phyloP scores from a whole-genome alignment of 1,139 yeast species.

The Wickerhamomyces sp. region DNA sequence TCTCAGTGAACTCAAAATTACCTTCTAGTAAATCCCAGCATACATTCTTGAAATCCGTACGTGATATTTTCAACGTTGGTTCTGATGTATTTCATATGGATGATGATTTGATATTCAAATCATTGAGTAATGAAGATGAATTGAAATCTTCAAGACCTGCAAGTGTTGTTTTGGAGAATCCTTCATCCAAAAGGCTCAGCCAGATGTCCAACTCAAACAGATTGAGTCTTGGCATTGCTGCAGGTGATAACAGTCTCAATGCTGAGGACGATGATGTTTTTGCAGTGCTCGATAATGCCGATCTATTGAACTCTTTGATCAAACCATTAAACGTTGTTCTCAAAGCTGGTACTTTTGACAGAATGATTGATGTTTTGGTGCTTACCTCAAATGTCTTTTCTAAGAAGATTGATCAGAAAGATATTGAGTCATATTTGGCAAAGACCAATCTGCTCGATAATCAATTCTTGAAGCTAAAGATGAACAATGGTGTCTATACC shows the following conservation, averaged over 20 bases:
- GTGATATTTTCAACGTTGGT: constrained; percentile 58
- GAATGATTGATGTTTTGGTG: constrained; percentile 57
- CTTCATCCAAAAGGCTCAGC: constrained; percentile 34
- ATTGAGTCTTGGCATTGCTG: constrained; percentile 6
- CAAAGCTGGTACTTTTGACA: constrained; percentile 57
- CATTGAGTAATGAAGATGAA: constrained; percentile 33
- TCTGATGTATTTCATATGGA: constrained; percentile 48
- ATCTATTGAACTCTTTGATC: constrained; percentile 28
- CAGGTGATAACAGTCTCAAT: constrained; percentile 1
- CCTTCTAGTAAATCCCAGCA: constrained; percentile 33
- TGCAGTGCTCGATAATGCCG: constrained; percentile 29
- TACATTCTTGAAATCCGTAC: constrained; percentile 44
- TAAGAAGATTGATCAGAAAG: constrained; percentile 37
- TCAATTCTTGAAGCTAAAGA: constrained; percentile 38
- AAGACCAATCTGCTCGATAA: constrained; percentile 30
- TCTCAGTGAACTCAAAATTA: constrained; percentile 26
- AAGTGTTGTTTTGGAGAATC: constrained; percentile 42
- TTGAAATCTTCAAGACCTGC: constrained; percentile 36
- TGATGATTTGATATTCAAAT: constrained; percentile 51
- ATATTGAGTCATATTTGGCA: constrained; percentile 33
- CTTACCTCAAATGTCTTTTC: constrained; percentile 58
- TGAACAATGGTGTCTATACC: constrained; percentile 58
- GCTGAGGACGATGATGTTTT: constrained; percentile 23
- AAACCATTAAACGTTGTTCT: constrained; percentile 40
- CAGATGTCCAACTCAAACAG: constrained; percentile 25